These are phyloP conservation scores for Ustilago hordei DNA, from an alignment of 1,284 basidiomycete genomes.

Conservation along the genomic window DNA sequence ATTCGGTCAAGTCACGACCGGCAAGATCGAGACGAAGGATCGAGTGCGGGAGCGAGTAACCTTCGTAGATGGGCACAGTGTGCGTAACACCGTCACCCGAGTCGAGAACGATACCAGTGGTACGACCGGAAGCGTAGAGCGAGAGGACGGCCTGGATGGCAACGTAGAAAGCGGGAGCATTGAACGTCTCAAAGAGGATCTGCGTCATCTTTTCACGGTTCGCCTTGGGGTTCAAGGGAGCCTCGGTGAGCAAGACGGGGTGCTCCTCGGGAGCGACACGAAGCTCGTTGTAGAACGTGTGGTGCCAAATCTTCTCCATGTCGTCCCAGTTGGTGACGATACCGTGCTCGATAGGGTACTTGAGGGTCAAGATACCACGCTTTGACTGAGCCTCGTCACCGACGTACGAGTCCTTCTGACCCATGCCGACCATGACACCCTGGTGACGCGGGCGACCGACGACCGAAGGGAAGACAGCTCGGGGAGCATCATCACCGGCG, in stretches of 20 bases:
- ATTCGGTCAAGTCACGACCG: conserved; percentile 91
- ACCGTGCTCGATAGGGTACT: conserved; percentile 73
- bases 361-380: conserved; percentile 93
- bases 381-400: conserved; percentile 91
- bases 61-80: conserved; percentile 94
- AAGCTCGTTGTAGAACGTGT: conserved; percentile 72
- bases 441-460: conserved; percentile 91
- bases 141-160: conserved; percentile 92
- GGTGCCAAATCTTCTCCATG: conserved; percentile 70
- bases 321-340: conserved; percentile 91
- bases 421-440: conserved; percentile 83
- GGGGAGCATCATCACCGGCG: conserved; percentile 81
- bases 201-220: conserved; percentile 97
- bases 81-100: conserved; percentile 94
- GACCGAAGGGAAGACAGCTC: conserved; percentile 80
- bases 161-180: conserved; percentile 91
- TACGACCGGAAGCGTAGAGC: conserved; percentile 90
- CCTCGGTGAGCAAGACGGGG: conserved; percentile 92
- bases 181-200: conserved; percentile 98
- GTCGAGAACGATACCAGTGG: conserved; percentile 92
- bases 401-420: conserved; percentile 71
- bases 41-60: conserved; percentile 93
- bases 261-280: conserved; percentile 81
- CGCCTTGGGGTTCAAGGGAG: conserved; percentile 92
- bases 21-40: conserved; percentile 94